Base-by-base conservation (phyloP, 371 early-diverging fungal genomes). In the Lichtheimia ornata region DNA sequence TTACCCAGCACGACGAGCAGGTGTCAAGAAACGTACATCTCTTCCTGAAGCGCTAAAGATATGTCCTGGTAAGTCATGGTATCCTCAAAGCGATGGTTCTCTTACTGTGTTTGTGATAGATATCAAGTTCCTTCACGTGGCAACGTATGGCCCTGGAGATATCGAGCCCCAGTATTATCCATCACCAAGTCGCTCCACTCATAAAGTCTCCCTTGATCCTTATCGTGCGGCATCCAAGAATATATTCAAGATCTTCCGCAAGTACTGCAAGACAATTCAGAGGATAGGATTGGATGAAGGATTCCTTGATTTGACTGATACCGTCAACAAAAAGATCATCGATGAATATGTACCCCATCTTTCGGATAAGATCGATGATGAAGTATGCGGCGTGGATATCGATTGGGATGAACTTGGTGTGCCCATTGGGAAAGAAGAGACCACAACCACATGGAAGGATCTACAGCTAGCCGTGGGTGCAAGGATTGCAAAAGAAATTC, bases 131-230 rank as follows among this genome's bases (percentile, higher is more conserved):
- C 88, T 94, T 20, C 97, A 97, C 64, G 94, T 94, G 3, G 90
- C 96, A 2, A 95, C 96, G 0, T 91, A 88, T 63, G 83, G 84
- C 3, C 77, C 74, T 7, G 87, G 84, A 17, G 88, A 91, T 6
- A 70, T 76, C 1, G 81, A 86, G 4, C 80, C 86, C 0, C 77
- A 75, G 0, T 95, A 97, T 64, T 83, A 94, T 58, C 66, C 73
- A n/a, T 71, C 84, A 2, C 93, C 93, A 15, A 67, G 74, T 25
- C 81, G 80, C 11, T 70, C 64, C 18, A 92, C 94, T 0, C 97
- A 98, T 73, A 98, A 98, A 72, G 95, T 93, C 14, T 90, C 91
- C 2, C 72, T 97, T 20, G 93, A 93, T 50, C 85, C 87, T n/a
- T 94, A 93, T 71, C 81, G 93, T 41, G 68, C 80, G 9, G 92